phyloP scores from a whole-genome alignment of 1,284 basidiomycete genomes.

The Sanghuangporus baumii region DNA sequence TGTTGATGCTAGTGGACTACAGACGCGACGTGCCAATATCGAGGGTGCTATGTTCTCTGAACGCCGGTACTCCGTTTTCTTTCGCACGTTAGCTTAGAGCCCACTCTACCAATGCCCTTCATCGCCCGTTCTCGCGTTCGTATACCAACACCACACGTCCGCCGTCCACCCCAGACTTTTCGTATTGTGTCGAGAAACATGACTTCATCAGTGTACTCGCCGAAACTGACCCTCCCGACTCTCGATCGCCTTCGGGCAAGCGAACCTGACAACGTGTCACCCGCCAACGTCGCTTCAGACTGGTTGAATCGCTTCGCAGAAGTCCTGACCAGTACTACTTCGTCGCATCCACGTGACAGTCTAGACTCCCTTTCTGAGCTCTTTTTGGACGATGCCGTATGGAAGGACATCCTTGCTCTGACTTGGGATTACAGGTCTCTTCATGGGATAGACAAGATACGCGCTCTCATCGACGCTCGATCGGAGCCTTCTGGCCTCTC shows the following conservation, averaged over 20 bases:
- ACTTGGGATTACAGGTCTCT: slow-evolving; percentile 67
- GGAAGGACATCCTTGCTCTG: slow-evolving; percentile 56
- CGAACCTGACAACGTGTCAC: slow-evolving; percentile 28
- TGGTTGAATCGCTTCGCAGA: slow-evolving; percentile 44
- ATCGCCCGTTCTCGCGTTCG: too few relatives aligned
- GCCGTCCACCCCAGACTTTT: too few relatives aligned
- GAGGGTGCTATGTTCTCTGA: too few relatives aligned
- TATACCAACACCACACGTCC: too few relatives aligned
- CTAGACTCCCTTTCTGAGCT: slow-evolving; percentile 28
- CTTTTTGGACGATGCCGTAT: slow-evolving; percentile 43
- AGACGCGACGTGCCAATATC: too few relatives aligned
- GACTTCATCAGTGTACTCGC: too few relatives aligned
- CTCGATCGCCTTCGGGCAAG: slow-evolving; percentile 36
- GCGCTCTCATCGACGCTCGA: slow-evolving; percentile 38
- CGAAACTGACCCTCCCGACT: slow-evolving; percentile 33
- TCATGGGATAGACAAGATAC: slow-evolving; percentile 36
- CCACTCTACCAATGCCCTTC: too few relatives aligned
- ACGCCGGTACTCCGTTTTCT: too few relatives aligned
- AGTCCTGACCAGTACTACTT: slow-evolving; percentile 30
- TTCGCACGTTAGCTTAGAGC: too few relatives aligned
- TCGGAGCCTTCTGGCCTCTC: neutral
- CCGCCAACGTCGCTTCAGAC: slow-evolving; percentile 30
- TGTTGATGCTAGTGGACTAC: too few relatives aligned
- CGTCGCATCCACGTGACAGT: slow-evolving; percentile 18
- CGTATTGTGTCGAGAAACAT: too few relatives aligned